phyloP scores from a whole-genome alignment of 495 filamentous ascomycete species.

The Penicillium bialowiezense region DNA sequence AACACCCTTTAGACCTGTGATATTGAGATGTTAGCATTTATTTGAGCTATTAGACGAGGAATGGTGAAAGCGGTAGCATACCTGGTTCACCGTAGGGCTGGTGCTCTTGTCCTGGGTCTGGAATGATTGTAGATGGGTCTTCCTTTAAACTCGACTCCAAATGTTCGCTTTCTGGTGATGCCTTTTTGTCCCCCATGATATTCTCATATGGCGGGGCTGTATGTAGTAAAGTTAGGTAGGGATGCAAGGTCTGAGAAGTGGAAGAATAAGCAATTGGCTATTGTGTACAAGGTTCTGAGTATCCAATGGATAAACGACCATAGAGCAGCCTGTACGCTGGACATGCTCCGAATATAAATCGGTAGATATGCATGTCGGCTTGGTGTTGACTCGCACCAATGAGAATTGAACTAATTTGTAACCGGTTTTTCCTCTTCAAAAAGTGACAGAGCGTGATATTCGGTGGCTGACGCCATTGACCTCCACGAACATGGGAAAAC shows the following conservation, averaged over 20 bases:
- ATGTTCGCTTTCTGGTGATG: background rate
- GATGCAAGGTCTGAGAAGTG: background rate
- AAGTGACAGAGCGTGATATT: no score
- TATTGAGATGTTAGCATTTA: background rate
- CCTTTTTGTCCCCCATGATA: background rate
- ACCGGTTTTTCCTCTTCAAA: background rate
- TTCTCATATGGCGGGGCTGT: background rate
- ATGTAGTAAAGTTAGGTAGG: no score
- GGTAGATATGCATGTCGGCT: no score
- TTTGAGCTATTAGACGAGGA: background rate
- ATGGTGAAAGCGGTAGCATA: background rate
- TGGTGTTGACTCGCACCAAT: background rate
- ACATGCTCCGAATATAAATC: no score
- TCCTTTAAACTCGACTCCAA: background rate
- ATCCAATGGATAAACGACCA: background rate
- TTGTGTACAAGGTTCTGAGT: background rate
- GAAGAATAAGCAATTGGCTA: background rate
- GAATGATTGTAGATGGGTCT: background rate
- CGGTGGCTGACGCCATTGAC: background rate
- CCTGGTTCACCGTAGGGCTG: slow-evolving; percentile 1
- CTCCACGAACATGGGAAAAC: background rate
- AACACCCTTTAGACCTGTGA: slow-evolving; percentile 35
- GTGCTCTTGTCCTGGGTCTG: background rate
- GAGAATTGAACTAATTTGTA: background rate
- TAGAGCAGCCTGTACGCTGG: no score